Evolutionary conservation across 2,329 filamentous ascomycete species (phyloP).

Genomic region (Ceratocystis diversiconidia): DNA sequence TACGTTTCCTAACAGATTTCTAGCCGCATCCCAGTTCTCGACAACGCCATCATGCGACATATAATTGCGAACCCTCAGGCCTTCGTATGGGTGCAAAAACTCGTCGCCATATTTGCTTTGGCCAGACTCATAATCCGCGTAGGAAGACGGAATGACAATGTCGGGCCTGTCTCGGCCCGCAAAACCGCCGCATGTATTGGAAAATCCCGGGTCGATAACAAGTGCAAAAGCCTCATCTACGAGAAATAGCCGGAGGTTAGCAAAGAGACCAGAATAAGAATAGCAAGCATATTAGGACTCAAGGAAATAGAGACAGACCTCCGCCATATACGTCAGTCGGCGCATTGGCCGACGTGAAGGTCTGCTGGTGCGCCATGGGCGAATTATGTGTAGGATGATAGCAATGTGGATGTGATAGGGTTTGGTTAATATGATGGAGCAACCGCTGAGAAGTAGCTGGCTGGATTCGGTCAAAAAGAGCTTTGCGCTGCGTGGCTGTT

Average conservation of each 20-base stretch:
- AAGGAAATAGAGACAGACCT: slow-evolving; percentile 30
- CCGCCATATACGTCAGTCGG: slow-evolving; percentile 51
- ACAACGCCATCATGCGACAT: slow-evolving; percentile 81
- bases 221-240: slow-evolving; percentile 94
- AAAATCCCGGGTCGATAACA: slow-evolving; percentile 89
- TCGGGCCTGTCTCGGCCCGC: slow-evolving; percentile 96
- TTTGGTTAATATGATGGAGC: neutral
- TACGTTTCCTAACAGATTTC: slow-evolving; percentile 82
- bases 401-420: neutral
- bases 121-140: slow-evolving; percentile 45
- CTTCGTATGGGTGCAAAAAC: slow-evolving; percentile 59
- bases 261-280: neutral
- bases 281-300: neutral
- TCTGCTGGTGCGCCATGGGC: slow-evolving; percentile 38
- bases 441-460: too few species aligned
- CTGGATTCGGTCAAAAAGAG: neutral
- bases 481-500: neutral
- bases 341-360: slow-evolving; percentile 19
- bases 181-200: slow-evolving; percentile 82
- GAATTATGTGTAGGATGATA: slow-evolving; percentile 6
- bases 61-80: slow-evolving; percentile 79
- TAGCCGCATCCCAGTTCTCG: slow-evolving; percentile 88
- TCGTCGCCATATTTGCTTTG: slow-evolving; percentile 76
- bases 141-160: slow-evolving; percentile 80
- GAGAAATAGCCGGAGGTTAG: slow-evolving; percentile 3